Percentiles rank a stretch among this genome's conserved stretches.
Evolutionary conservation across 345 rosid species (phyloP).

Genomic region (Citrus reticulata): DNA sequence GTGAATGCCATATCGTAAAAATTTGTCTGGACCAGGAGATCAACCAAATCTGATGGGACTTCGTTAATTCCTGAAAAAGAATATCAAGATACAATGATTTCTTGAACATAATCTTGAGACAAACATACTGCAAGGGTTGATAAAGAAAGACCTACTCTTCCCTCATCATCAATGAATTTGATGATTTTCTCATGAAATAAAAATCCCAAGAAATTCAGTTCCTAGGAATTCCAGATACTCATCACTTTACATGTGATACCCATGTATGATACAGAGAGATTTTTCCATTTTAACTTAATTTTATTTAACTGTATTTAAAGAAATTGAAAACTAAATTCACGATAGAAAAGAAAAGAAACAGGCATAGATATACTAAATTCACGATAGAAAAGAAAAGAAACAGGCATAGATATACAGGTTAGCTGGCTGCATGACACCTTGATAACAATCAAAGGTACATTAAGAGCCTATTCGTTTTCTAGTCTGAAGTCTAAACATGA

Average conservation of each 20-base stretch:
- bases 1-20: conserved; percentile 87
- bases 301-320: not conserved
- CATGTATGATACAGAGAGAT: not conserved
- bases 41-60: conserved; percentile 68
- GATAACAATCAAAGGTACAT: not conserved
- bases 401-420: not conserved
- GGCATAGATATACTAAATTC: not conserved
- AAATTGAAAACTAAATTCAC: not conserved
- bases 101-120: not conserved
- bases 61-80: conserved; percentile 41
- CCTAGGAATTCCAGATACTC: not conserved
- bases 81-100: conserved; percentile 14
- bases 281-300: not conserved
- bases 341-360: not conserved
- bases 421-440: not conserved
- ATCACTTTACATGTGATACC: not conserved
- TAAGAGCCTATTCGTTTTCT: not conserved
- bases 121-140: not conserved
- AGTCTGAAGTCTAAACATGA: not conserved
- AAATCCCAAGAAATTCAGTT: not conserved
- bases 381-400: not conserved
- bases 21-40: conserved; percentile 66
- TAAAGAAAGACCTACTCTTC: not conserved
- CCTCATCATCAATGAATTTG: not conserved
- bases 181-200: not conserved